Base-by-base conservation (phyloP, 2,329 filamentous ascomycete genomes). In the Dactylonectria estremocensis region DNA sequence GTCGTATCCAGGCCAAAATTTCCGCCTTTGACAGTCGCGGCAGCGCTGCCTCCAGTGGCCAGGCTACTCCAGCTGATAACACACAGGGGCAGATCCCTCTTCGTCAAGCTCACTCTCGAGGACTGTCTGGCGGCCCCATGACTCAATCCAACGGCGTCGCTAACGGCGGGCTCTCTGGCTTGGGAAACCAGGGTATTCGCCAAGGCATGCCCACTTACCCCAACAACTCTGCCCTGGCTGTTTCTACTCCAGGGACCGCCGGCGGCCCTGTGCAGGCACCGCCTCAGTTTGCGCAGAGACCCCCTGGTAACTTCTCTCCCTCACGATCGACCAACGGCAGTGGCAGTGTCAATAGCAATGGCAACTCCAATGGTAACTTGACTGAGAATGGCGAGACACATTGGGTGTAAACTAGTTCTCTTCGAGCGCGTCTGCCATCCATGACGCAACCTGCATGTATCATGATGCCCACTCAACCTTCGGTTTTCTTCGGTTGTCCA, bases 1-100 rank as follows among this genome's bases (percentile, higher is more conserved):
- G 96, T 73, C 94, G 96, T 69, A 97, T 98, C 76, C 92, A 93
- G 78, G 92, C 92, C 79, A 98, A 98, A 87, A 93, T 99, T 64
- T 85, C 90, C 71, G 84, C 88, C 28, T 87, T 87, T 69, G 90
- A 91, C 71, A 84, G 80, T 66, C 83, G 83, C 57, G 82, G 80
- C 64, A 81, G 78, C 61, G 80, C 81, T 64, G 74, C 78, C n/a
- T 80, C 77, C 35, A 87, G 83, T 58, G 86, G 85, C 24, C 86
- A 89, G 73, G 80, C 80, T 11, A 87, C 87, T 16, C 85, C 88
- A 2, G 80, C 85, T 14, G 88, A 90, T 67, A 77, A 84, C 48
- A 85, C 85, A 1, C 83, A 87, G 66, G 86, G 87, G 14, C 88
- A 90, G 77, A 84, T 89, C 45, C 79, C 85, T 4, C 74, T 88